Base-by-base conservation (phyloP, 2,329 filamentous ascomycete species). In the Allantophomopsis lycopodina region DNA sequence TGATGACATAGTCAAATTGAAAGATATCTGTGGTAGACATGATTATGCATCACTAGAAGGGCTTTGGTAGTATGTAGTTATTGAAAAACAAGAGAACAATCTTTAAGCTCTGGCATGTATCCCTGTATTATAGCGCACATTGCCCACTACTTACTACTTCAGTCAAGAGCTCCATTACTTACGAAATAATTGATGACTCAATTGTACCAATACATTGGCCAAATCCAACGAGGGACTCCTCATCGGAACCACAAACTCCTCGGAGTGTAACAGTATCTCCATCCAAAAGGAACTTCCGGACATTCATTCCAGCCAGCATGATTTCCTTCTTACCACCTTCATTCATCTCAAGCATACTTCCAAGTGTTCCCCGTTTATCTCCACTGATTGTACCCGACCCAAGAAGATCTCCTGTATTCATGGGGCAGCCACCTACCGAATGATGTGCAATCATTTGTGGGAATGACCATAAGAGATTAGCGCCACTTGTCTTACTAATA, bases 381-480 rank as follows among this genome's bases (percentile, higher is more conserved):
- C 84, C 83, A 34, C 73, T 79, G 50, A 91, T 89, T 1, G 84
- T 91, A 3, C 84, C 84, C 2, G 79, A 84, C 2, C 83, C 84
- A 5, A 91, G 61, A 39, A 91, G 58, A 53, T 91, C 83, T 28
- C 83, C 83, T 0, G 77, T 70, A 36, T 75, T 70, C 66, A 91
- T 68, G 3, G 77, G 75, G 56, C 83, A 91, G 5, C 83, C 83
- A 1, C 79, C 82, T 36, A 84, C 69, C 1, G 79, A 76, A 55
- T 89, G 83, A 55, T 89, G 83, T 1, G 83, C 73, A 32, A 89
- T 65, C 82, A 88, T 87, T 56, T 89, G 83, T 4, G 80, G 73
- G 60, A 88, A 89, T 0, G 81, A 87, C 69, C 77, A 89, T n/a
- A 89, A 65, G 10, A 89, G 64, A 51, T 88, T 71, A 47, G 66